Base-by-base conservation (phyloP, 371 early-diverging fungal species). In the Quaeritorhiza haematococci region DNA sequence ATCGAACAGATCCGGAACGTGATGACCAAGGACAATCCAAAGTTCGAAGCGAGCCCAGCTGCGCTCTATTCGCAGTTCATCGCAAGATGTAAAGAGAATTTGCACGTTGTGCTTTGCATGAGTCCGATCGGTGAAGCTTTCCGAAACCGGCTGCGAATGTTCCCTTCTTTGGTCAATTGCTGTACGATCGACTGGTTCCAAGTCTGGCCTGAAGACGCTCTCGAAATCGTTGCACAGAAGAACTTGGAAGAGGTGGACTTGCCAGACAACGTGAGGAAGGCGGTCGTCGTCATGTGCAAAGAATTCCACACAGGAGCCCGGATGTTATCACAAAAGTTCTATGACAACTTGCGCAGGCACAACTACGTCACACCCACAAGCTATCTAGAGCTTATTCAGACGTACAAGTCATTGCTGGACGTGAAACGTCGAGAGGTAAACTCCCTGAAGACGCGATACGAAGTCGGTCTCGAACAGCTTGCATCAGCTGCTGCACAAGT, bases 121-220 rank as follows among this genome's bases (percentile, higher is more conserved):
- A 71, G 71, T 3, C 81, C 81, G 0, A 77, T 80, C 52, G 81
- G 81, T 4, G 81, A 80, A 46, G 77, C 79, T 0, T 80, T 80
- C 65, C 55, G 81, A 8, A 78, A 75, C 47, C 54, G 81, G 27
- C 54, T 78, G 24, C 44, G 77, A 23, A 78, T 76, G 81, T 80
- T 80, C 53, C 79, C 81, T 21, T 67, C 71, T 3, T 60, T 80
- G 1, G 79, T 80, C 17, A 80, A 78, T 58, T 78, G 81, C 58
- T 80, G 80, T 58, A 80, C 80, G 2, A 80, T 80, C 56, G 80
- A 77, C 55, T 80, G 80, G 80, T 80, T 78, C 65, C 80, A 80
- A 59, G 75, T 74, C 2, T 80, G 80, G 80, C 80, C 80, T 3
- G 80, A 75, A 32, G 81, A 80, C 59, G 81, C 81, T 5, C 62